Conservation (phyloP, 2,329 filamentous ascomycete genomes). For the Colletotrichum incanum region DNA sequence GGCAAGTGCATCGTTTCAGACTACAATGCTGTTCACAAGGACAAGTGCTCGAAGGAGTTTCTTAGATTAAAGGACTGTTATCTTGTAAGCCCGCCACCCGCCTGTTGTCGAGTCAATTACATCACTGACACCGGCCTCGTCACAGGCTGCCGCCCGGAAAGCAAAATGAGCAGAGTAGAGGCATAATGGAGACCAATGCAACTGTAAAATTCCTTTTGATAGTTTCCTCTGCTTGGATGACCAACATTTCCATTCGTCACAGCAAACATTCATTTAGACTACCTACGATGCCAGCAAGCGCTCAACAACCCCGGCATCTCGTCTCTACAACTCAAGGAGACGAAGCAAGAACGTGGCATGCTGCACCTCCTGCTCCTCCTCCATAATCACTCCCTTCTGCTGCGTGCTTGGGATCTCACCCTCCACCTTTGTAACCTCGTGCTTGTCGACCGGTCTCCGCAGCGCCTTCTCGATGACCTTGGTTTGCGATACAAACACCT, state of each 20-base stretch:
- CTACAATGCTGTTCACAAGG: constrained; percentile 91
- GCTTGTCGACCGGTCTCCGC: constrained; percentile 78
- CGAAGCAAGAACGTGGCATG: constrained; percentile 86
- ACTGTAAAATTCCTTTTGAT: neutral
- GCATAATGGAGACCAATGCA: neutral
- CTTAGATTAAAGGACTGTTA: constrained; percentile 90
- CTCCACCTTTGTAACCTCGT: constrained; percentile 47
- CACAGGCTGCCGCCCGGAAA: constrained; percentile 40
- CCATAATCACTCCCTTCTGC: constrained; percentile 70
- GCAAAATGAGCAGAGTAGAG: constrained; percentile 9
- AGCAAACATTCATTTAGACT: neutral
- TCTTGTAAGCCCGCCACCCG: constrained; percentile 71
- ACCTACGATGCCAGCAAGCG: neutral
- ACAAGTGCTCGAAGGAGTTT: constrained; percentile 92
- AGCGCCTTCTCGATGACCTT: constrained; percentile 67
- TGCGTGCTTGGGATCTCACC: constrained; percentile 38
- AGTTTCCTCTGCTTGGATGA: neutral
- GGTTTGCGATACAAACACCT: constrained; percentile 73
- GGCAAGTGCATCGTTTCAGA: constrained; percentile 93
- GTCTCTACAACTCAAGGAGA: constrained; percentile 76
- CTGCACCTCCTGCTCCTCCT: constrained; percentile 90
- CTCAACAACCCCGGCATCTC: neutral
- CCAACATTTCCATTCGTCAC: neutral
- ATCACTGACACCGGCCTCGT: constrained; percentile 6
- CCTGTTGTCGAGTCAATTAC: neutral